phyloP scores from a whole-genome alignment of 2,329 filamentous ascomycete species.

The Paecilomyces fulvus region DNA sequence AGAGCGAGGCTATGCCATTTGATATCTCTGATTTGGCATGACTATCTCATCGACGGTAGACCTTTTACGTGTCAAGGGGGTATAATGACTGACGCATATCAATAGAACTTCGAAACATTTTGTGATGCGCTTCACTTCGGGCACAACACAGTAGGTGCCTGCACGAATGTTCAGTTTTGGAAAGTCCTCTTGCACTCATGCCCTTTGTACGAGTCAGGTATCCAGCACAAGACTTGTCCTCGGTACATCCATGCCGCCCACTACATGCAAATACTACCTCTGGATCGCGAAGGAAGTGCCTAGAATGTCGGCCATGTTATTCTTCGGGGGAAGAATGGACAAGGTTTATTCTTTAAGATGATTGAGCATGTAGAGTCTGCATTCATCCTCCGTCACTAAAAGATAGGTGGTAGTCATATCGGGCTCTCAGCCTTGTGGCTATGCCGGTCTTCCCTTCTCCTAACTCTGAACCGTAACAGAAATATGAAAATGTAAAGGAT shows the following conservation, averaged over 20 bases:
- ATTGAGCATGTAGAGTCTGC: no score
- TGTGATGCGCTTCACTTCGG: neutral
- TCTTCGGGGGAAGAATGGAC: no score
- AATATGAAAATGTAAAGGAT: no score
- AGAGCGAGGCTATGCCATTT: neutral
- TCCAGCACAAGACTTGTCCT: neutral
- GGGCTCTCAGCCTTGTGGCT: no score
- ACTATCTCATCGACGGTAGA: neutral
- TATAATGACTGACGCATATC: neutral
- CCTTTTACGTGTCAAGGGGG: neutral
- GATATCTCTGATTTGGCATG: neutral
- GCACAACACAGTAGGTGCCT: neutral
- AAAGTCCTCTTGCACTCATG: neutral
- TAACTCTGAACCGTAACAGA: no score
- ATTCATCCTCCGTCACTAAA: no score
- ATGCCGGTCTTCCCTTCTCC: no score
- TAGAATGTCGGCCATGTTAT: no score
- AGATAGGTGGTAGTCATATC: no score
- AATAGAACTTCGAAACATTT: neutral
- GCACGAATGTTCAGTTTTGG: neutral
- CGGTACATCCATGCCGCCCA: neutral
- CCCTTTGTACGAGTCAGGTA: neutral
- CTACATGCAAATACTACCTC: no score
- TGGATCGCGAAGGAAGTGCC: no score
- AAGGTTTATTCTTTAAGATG: no score